These are phyloP conservation scores for Turnera subulata DNA, from an alignment of 345 rosid species.

Conservation along the genomic window DNA sequence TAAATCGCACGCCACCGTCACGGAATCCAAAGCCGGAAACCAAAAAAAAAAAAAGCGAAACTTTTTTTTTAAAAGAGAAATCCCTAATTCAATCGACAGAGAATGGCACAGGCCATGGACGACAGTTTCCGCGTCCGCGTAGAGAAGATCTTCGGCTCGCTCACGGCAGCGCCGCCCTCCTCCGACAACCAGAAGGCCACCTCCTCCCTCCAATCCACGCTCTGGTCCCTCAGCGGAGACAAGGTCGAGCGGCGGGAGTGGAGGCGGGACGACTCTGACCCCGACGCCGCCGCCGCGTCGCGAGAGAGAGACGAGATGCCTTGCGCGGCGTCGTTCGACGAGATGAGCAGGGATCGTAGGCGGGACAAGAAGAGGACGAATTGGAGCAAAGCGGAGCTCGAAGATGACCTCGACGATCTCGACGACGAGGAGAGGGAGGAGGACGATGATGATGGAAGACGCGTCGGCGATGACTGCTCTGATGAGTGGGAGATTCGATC, in stretches of 20 bases:
- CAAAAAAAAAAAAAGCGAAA: neutral
- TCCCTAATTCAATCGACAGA: neutral
- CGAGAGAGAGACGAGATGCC: slow-evolving; percentile 48
- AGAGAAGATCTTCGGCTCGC: slow-evolving; percentile 52
- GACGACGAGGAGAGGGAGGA: slow-evolving; percentile 25
- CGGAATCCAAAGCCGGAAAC: neutral
- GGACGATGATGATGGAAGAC: slow-evolving; percentile 6
- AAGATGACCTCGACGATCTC: slow-evolving; percentile 33
- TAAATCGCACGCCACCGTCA: too few species aligned
- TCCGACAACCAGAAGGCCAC: slow-evolving; percentile 6
- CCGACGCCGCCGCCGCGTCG: slow-evolving; percentile 14
- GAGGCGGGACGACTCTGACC: slow-evolving; percentile 38
- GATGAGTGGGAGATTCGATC: slow-evolving; percentile 76
- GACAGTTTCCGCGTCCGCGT: slow-evolving; percentile 54
- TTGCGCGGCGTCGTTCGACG: slow-evolving; percentile 47
- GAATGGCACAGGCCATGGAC: slow-evolving; percentile 19
- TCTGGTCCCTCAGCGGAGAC: slow-evolving; percentile 49
- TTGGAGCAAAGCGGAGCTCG: slow-evolving; percentile 9
- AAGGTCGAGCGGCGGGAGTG: slow-evolving; percentile 38
- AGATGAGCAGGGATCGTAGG: slow-evolving; percentile 11
- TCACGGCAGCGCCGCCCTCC: slow-evolving; percentile 35
- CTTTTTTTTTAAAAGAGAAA: too few species aligned
- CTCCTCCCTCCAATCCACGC: slow-evolving; percentile 26
- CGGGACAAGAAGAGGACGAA: slow-evolving; percentile 3
- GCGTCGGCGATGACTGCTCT: slow-evolving; percentile 25